A percentile compares a stretch with the other conserved stretches of the same genome.
Evolutionary conservation across 2,329 filamentous ascomycete species (phyloP).

Genomic region (Verticillium dahliae): DNA sequence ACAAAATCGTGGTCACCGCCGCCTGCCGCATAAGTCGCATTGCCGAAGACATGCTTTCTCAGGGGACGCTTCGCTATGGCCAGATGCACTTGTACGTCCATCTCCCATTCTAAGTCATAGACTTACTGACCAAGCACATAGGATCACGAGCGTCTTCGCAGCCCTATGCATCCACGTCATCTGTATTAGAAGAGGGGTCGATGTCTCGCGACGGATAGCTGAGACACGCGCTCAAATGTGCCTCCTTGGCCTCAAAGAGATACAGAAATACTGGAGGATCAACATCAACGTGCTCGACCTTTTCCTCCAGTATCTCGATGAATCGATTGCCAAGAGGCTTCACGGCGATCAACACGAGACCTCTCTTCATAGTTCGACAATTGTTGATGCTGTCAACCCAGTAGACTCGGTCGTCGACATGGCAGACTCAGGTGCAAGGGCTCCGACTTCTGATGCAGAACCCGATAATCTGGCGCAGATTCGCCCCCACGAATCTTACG

Average conservation of each 20-base stretch:
- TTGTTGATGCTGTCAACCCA: neutral
- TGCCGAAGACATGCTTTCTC: constrained; percentile 29
- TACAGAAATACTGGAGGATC: constrained; percentile 31
- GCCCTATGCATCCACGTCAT: constrained; percentile 31
- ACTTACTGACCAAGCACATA: neutral
- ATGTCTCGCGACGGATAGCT: constrained; percentile 24
- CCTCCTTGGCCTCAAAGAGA: constrained; percentile 27
- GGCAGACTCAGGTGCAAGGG: neutral
- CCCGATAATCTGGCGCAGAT: neutral
- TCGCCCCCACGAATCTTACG: constrained; percentile 17
- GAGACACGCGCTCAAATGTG: constrained; percentile 30
- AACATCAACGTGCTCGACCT: constrained; percentile 31
- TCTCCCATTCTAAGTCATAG: neutral
- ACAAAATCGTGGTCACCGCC: constrained; percentile 21
- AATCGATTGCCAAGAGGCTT: constrained; percentile 21
- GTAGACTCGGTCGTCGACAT: neutral
- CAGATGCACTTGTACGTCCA: constrained; percentile 28
- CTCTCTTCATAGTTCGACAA: neutral
- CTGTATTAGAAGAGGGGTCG: constrained; percentile 23
- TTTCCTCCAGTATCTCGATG: constrained; percentile 29
- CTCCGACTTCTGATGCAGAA: neutral
- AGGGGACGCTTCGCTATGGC: constrained; percentile 24
- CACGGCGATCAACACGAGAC: constrained; percentile 20
- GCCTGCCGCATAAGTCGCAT: constrained; percentile 28
- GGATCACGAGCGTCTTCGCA: constrained; percentile 28